Base-by-base conservation (phyloP, 2,329 filamentous ascomycete genomes). In the Alternaria atra region DNA sequence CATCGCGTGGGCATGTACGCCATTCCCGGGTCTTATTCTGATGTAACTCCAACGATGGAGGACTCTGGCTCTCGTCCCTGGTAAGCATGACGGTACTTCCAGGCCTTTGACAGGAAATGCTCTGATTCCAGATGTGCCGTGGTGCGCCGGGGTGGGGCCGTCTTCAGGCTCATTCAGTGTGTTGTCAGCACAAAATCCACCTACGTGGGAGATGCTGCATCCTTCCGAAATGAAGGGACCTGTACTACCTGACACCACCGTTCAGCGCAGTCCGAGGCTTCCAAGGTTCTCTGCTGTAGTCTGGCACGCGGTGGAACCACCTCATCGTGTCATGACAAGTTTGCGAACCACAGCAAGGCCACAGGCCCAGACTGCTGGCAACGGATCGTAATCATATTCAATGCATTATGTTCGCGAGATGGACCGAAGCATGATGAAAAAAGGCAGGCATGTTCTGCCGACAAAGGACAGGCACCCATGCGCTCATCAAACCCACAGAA, bases 191-290 rank as follows among this genome's bases (percentile, higher is more conserved):
- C 61, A 69, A 65, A 68, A 70, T 71, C 73, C 75, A 72, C 66
- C 62, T 66, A 68, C 55, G 68, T 73, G 76, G 74, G 68, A 69
- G 73, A 78, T 76, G 68, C 71, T 77, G 73, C 73, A 76, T 70
- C 61, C 50, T 70, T 67, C 76, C 75, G 75, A 79, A 79, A 79
- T 79, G 73, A 76, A 77, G 74, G 76, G 73, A 66, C 63, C 68
- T 73, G 75, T 77, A 67, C 70, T 55, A 71, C 74, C 68, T 75
- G 65, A 61, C 65, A 68, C 67, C 53, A 56, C 61, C 57, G 56
- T 50, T 54, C 43, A 60, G 56, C 53, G 63, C 59, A 52, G 56
- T 62, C 60, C 64, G 56, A 65, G 58, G 62, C 43, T 59, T 58
- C 46, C 54, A 52, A 52, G 53, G 32, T 46, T 60, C 29, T 39